A percentile compares a stretch with the other conserved stretches of the same genome.
Conservation (phyloP, 768 basidiomycete species). For the Pisolithus microcarpus region DNA sequence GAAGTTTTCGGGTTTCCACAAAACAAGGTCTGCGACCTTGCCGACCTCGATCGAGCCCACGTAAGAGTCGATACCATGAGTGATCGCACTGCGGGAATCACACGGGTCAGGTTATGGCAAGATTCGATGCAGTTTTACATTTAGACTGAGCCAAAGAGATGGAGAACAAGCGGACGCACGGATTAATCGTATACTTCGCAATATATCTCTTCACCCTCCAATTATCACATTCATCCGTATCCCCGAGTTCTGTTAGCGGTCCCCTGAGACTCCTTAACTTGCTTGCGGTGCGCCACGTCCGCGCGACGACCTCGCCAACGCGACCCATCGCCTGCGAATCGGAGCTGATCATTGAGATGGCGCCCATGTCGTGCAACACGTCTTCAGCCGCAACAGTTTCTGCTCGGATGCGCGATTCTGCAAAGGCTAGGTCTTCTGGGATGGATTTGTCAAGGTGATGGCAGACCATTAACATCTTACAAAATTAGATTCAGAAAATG, state of each 20-base stretch:
- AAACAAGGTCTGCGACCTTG: conserved; percentile 85
- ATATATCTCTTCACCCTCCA: conserved; percentile 90
- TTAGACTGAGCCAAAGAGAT: too few species aligned
- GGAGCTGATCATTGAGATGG: conserved; percentile 94
- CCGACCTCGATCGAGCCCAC: conserved; percentile 81
- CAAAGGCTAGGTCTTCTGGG: conserved; percentile 90
- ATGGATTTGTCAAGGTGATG: conserved; percentile 92
- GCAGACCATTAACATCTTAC: conserved; percentile 98
- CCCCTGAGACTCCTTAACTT: conserved; percentile 84
- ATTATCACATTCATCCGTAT: conserved; percentile 49
- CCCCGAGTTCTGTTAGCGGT: conserved; percentile 57
- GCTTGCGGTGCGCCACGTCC: conserved; percentile 96
- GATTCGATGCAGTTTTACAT: too few species aligned
- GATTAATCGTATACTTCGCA: conserved; percentile 95
- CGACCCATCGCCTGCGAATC: conserved; percentile 99
- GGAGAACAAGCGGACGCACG: conserved; percentile 50
- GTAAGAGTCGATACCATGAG: conserved; percentile 84
- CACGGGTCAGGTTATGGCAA: not conserved
- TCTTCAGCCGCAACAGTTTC: conserved; percentile 99
- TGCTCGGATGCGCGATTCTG: conserved; percentile 92
- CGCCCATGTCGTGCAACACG: conserved; percentile 85
- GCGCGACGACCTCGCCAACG: conserved; percentile 85
- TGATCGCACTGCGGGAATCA: conserved; percentile 60
- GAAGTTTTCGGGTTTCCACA: conserved; percentile 94
- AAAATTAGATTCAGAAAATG: conserved; percentile 2